Evolutionary conservation across 2,329 filamentous ascomycete genomes (phyloP).

Genomic region (Trichoderma lentiforme): DNA sequence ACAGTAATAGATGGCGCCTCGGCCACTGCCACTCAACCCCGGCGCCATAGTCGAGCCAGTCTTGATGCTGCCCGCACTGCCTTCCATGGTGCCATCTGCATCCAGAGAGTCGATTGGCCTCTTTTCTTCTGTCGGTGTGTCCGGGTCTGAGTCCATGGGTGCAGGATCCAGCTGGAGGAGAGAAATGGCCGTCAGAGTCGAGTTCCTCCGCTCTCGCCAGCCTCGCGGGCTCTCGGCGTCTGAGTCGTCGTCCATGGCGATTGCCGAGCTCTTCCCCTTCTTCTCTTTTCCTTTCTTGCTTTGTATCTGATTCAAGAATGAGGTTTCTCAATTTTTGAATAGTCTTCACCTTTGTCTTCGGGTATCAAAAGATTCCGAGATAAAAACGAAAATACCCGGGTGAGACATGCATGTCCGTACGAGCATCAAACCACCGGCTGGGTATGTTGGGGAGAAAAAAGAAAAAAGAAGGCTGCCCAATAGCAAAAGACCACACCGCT

Average conservation of each 20-base stretch:
- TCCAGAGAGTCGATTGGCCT: constrained; percentile 25
- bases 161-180: constrained; percentile 78
- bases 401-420: constrained; percentile 6
- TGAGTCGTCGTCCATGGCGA: constrained; percentile 13
- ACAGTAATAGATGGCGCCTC: constrained; percentile 74
- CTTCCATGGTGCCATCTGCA: constrained; percentile 28
- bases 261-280: neutral
- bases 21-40: constrained; percentile 58
- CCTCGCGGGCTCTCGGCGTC: constrained; percentile 13
- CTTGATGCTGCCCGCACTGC: constrained; percentile 33
- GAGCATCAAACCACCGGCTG: neutral
- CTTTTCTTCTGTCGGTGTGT: constrained; percentile 25
- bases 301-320: neutral
- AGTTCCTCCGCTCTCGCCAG: constrained; percentile 36
- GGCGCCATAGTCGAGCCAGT: constrained; percentile 44
- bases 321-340: neutral
- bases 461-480: neutral
- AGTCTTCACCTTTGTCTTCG: neutral
- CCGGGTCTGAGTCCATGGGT: constrained; percentile 61
- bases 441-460: neutral
- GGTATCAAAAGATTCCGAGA: neutral
- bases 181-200: constrained; percentile 57
- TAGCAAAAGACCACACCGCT: neutral
- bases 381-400: neutral
- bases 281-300: neutral